Conservation (phyloP, 2,329 filamentous ascomycete species). For the Stachybotrys chartarum region DNA sequence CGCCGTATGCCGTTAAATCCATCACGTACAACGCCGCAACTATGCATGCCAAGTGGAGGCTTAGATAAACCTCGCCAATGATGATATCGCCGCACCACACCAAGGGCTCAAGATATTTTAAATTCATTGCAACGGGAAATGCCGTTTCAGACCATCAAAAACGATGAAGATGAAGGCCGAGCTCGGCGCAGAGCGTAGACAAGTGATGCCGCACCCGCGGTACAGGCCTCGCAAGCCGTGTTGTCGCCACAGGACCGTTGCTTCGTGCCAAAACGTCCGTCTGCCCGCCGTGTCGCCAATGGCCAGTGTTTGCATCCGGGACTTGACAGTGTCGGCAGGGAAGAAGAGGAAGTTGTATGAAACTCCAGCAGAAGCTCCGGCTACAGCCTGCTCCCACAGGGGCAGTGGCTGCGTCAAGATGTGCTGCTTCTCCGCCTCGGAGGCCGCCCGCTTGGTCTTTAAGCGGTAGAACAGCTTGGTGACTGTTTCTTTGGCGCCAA, state of each 20-base stretch:
- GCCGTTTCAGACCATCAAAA: constrained; percentile 75
- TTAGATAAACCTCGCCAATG: neutral
- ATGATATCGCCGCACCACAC: too few relatives aligned
- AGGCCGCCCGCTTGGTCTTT: constrained; percentile 36
- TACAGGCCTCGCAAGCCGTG: constrained; percentile 83
- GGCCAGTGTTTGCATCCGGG: constrained; percentile 87
- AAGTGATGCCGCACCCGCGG: constrained; percentile 90
- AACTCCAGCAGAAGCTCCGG: constrained; percentile 83
- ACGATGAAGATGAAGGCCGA: constrained; percentile 98
- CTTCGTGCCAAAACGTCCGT: constrained; percentile 66
- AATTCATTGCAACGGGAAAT: constrained; percentile 44
- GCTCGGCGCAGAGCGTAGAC: constrained; percentile 78
- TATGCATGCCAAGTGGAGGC: neutral
- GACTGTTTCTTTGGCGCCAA: constrained; percentile 80
- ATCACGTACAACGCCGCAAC: neutral
- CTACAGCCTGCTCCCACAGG: constrained; percentile 79
- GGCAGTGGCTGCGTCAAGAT: constrained; percentile 52
- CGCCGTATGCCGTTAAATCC: neutral
- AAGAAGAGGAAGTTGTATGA: constrained; percentile 97
- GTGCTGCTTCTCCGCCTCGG: constrained; percentile 30
- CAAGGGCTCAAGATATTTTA: neutral
- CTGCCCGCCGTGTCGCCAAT: constrained; percentile 47
- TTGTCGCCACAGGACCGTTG: constrained; percentile 67
- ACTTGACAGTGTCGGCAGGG: constrained; percentile 95
- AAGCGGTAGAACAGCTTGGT: constrained; percentile 60